phyloP scores from a whole-genome alignment of 768 basidiomycete species.

The Leucosporidium creatinivorum region DNA sequence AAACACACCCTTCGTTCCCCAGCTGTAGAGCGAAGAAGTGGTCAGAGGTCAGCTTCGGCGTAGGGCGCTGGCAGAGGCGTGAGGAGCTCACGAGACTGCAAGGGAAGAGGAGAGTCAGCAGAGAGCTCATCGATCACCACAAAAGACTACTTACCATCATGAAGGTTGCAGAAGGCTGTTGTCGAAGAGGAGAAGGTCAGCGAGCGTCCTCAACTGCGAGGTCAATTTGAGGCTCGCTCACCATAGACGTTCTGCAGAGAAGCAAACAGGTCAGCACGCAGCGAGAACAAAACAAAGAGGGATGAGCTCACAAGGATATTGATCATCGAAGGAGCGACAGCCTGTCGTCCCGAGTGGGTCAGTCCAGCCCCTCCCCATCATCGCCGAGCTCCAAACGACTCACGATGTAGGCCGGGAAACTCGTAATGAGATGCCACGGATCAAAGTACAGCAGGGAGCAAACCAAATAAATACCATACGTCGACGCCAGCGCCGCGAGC shows the following conservation, averaged over 20 bases:
- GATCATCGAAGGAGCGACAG: constrained; percentile 35
- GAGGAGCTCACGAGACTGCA: no score
- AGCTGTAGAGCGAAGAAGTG: no score
- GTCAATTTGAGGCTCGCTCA: not conserved
- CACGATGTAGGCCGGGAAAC: constrained; percentile 38
- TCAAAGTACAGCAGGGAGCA: constrained; percentile 41
- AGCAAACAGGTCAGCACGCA: not conserved
- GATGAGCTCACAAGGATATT: constrained; percentile 51
- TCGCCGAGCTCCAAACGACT: no score
- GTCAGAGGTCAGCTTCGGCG: no score
- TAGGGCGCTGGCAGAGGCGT: no score
- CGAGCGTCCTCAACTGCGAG: not conserved
- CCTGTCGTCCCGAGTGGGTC: no score
- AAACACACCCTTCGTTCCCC: not conserved
- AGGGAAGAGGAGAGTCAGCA: no score
- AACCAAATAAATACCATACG: constrained; percentile 71
- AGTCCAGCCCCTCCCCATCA: no score
- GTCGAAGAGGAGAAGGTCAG: not conserved
- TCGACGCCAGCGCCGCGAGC: constrained; percentile 64
- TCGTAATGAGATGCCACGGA: constrained; percentile 43
- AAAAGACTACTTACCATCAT: not conserved
- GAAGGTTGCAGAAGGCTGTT: not conserved
- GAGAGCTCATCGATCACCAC: no score
- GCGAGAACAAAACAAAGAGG: no score
- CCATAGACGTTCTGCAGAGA: not conserved